Conservation (phyloP, 768 basidiomycete genomes). For the Boletales sp. region DNA sequence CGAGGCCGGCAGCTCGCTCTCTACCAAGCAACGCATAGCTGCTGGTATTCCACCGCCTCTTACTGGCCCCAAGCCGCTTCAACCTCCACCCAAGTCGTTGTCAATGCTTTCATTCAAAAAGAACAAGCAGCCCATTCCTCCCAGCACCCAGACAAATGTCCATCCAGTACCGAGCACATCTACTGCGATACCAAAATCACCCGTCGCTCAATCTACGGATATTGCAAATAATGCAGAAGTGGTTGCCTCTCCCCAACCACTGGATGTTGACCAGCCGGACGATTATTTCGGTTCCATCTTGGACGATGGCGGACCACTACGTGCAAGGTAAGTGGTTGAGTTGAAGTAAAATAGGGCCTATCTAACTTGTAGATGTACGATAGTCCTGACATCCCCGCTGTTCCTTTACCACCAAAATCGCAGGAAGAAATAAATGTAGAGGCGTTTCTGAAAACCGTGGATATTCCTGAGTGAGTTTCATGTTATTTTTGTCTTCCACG, state of each 20-base stretch:
- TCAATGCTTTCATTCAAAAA: slow-evolving; percentile 45
- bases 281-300: slow-evolving; percentile 13
- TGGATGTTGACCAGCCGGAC: slow-evolving; percentile 16
- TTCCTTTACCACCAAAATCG: slow-evolving; percentile 16
- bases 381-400: slow-evolving; percentile 7
- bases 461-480: slow-evolving; percentile 23
- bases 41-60: slow-evolving; percentile 36
- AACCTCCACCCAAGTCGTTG: slow-evolving; percentile 17
- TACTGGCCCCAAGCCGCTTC: slow-evolving; percentile 34
- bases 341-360: background rate
- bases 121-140: slow-evolving; percentile 18
- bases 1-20: slow-evolving; percentile 36
- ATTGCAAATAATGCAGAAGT: background rate
- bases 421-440: slow-evolving; percentile 21
- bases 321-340: slow-evolving; percentile 12
- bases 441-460: slow-evolving; percentile 22
- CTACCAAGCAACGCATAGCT: slow-evolving; percentile 50
- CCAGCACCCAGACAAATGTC: slow-evolving; percentile 14
- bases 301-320: slow-evolving; percentile 5
- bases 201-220: slow-evolving; percentile 1
- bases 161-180: background rate
- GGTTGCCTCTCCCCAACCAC: slow-evolving; percentile 16
- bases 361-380: background rate
- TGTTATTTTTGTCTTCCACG: background rate
- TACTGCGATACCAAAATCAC: slow-evolving; percentile 8